phyloP scores from a whole-genome alignment of 345 rosid genomes.

The Pistacia atlantica region DNA sequence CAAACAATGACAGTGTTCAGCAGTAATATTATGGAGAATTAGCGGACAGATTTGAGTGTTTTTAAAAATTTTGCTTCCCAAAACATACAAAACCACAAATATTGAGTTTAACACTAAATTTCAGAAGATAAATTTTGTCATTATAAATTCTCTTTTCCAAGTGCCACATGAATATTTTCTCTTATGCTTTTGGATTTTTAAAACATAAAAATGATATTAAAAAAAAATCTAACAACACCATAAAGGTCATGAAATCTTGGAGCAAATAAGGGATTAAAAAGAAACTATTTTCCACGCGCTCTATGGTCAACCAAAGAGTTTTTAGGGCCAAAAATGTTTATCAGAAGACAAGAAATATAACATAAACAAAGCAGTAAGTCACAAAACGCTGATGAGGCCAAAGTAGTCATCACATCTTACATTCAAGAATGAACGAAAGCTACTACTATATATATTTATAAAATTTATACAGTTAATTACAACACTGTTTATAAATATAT shows the following conservation, averaged over 20 bases:
- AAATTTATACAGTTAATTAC: not conserved
- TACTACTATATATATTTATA: not conserved
- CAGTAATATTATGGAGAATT: too few relatives aligned
- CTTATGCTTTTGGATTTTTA: not conserved
- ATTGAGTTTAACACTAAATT: not conserved
- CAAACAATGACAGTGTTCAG: too few relatives aligned
- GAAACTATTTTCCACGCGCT: not conserved
- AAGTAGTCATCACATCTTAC: not conserved
- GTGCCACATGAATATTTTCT: too few relatives aligned
- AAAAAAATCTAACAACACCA: not conserved
- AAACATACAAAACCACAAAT: too few relatives aligned
- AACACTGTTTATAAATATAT: not conserved
- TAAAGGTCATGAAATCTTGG: not conserved
- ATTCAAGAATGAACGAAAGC: constrained; percentile 1
- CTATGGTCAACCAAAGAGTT: too few relatives aligned
- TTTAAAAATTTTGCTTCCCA: not conserved
- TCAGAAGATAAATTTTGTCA: not conserved
- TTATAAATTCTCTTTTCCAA: not conserved
- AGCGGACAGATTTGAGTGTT: not conserved
- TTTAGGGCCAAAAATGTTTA: not conserved
- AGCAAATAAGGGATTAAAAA: not conserved
- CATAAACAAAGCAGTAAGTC: not conserved
- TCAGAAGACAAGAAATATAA: not conserved
- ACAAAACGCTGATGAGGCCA: not conserved
- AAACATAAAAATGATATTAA: not conserved